Base-by-base conservation (phyloP, 306 rosid genomes). In the Malus asiatica region DNA sequence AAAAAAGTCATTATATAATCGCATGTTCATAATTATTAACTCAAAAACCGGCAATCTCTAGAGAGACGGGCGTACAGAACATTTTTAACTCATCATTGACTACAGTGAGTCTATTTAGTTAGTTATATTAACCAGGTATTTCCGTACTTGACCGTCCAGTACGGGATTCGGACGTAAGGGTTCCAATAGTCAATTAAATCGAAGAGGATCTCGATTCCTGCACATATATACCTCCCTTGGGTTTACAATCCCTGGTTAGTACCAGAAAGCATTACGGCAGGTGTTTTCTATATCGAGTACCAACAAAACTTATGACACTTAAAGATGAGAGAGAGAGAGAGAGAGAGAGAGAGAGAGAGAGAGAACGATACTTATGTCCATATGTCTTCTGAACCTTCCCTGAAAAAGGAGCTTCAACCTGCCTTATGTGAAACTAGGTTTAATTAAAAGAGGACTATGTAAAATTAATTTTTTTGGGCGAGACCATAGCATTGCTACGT, bases 221-320 rank as follows among this genome's bases (percentile, higher is more conserved):
- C 27, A 51, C 25, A 18, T 12, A 15, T 63, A 14, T 16, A 77
- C 84, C 84, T 70, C 70, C 87, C 87, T 70, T 52, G 58, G 84
- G 45, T 73, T 68, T 8, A 11, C 13, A 57, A 22, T 48, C 42
- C 77, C 82, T 77, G 22, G 73, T 76, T 79, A 62, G 35, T 42
- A 65, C 22, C 12, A 32, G 18, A 4, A 5, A 35, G 16, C n/a
- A 33, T 25, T 33, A 6, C 4, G 66, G 76, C 2, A 53, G 75
- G 55, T 27, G 44, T 78, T 57, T 52, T 46, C 69, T 64, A 25
- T 40, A 45, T 48, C 59, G 65, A 14, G 22, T 62, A 29, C 57
- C 57, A 65, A 71, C 73, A 38, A 35, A 48, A 44, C 52, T 15
- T 18, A 12, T 40, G 25, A 42, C 18, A 22, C 55, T 2, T 3